Conservation (phyloP, 2,329 filamentous ascomycete species). For the Plenodomus tracheiphilus region DNA sequence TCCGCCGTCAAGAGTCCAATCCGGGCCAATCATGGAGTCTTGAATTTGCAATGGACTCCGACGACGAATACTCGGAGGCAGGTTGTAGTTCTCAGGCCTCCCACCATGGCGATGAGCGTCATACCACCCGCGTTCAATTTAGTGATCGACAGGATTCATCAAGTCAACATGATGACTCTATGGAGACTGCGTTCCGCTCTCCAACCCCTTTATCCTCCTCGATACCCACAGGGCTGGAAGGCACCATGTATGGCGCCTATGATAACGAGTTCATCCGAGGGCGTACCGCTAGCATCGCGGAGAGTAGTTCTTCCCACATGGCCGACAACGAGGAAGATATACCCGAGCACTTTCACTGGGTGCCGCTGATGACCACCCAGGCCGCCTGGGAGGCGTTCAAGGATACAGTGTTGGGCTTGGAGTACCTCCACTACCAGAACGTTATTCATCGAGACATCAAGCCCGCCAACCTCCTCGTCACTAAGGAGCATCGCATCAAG, state of each 20-base stretch:
- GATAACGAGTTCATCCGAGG: constrained; percentile 61
- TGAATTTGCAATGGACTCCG: constrained; percentile 70
- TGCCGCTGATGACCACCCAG: constrained; percentile 86
- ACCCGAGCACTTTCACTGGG: constrained; percentile 87
- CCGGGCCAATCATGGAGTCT: constrained; percentile 78
- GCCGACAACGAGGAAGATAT: constrained; percentile 57
- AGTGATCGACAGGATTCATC: constrained; percentile 23
- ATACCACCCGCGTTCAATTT: constrained; percentile 21
- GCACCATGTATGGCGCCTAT: constrained; percentile 77
- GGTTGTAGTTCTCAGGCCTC: constrained; percentile 33
- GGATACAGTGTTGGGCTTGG: constrained; percentile 88
- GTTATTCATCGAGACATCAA: constrained; percentile 58
- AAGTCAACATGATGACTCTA: constrained; percentile 27
- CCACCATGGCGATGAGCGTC: constrained; percentile 19
- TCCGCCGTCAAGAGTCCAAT: constrained; percentile 30
- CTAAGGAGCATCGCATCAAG: constrained; percentile 82
- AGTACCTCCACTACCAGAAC: constrained; percentile 73
- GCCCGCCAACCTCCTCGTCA: constrained; percentile 84
- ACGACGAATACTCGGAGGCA: constrained; percentile 51
- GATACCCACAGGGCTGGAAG: constrained; percentile 64
- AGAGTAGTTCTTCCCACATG: constrained; percentile 67
- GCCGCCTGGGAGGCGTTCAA: constrained; percentile 84
- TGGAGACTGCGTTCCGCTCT: constrained; percentile 42
- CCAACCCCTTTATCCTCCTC: constrained; percentile 21
- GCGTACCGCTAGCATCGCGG: constrained; percentile 78